phyloP scores from a whole-genome alignment of 2,329 filamentous ascomycete genomes.

The Fusarium anguioides region DNA sequence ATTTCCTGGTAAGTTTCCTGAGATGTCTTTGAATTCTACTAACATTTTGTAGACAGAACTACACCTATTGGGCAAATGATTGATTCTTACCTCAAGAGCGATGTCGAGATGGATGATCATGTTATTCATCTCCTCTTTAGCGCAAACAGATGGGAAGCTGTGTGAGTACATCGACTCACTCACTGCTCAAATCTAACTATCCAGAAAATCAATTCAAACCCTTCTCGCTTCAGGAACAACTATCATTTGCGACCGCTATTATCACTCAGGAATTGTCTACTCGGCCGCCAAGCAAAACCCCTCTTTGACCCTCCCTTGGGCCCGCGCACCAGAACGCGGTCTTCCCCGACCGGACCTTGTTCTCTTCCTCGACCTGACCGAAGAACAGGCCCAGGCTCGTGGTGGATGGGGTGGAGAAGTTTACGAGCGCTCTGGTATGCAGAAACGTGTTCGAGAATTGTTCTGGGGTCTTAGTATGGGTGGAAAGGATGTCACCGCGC shows the following conservation, averaged over 20 bases:
- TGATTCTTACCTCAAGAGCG: slow-evolving; percentile 79
- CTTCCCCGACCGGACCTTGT: slow-evolving; percentile 89
- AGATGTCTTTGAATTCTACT: background rate
- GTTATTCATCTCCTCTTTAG: slow-evolving; percentile 91
- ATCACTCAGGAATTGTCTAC: slow-evolving; percentile 94
- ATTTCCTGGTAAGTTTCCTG: slow-evolving; percentile 63
- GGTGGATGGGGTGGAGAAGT: slow-evolving; percentile 91
- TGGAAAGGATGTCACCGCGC: slow-evolving; percentile 51
- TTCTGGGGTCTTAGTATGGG: slow-evolving; percentile 71
- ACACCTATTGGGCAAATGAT: slow-evolving; percentile 91
- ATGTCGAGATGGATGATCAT: slow-evolving; percentile 83
- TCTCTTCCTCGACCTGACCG: slow-evolving; percentile 85
- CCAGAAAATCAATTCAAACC: slow-evolving; percentile 61
- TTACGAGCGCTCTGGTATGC: slow-evolving; percentile 88
- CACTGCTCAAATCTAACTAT: slow-evolving; percentile 1
- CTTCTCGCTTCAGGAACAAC: slow-evolving; percentile 74
- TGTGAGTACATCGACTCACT: slow-evolving; percentile 53
- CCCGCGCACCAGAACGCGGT: slow-evolving; percentile 83
- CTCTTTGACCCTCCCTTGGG: slow-evolving; percentile 78
- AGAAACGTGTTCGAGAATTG: slow-evolving; percentile 78
- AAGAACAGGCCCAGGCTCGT: slow-evolving; percentile 75
- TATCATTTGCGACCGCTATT: slow-evolving; percentile 91
- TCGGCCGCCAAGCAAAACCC: slow-evolving; percentile 86
- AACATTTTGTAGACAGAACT: slow-evolving; percentile 70
- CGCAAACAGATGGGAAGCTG: slow-evolving; percentile 88